Conservation (phyloP, 2,329 filamentous ascomycete genomes). For the Colletotrichum euphorbiae region DNA sequence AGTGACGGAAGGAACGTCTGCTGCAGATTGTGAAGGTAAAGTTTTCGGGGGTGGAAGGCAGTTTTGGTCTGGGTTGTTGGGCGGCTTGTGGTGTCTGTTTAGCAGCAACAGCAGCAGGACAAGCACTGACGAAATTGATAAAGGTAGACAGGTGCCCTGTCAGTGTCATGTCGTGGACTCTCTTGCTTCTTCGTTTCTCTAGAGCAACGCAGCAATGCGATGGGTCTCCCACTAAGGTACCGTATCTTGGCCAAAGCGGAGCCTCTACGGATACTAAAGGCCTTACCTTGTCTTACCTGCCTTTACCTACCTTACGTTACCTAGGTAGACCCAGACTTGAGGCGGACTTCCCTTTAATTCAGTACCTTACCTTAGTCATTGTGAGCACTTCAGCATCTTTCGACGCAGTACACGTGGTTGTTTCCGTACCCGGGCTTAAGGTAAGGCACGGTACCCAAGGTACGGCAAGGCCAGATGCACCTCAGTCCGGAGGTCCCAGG, state of each 20-base stretch:
- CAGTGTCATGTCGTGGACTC: neutral
- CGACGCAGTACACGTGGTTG: too few relatives aligned
- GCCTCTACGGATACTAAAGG: neutral
- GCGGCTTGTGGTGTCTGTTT: constrained; percentile 6
- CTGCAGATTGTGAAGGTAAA: constrained; percentile 24
- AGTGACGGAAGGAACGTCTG: constrained; percentile 13
- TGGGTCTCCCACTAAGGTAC: too few relatives aligned
- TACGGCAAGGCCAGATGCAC: constrained; percentile 18
- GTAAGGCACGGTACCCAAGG: neutral
- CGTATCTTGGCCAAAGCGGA: constrained; percentile 14
- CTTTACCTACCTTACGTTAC: too few relatives aligned
- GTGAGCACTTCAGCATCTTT: too few relatives aligned
- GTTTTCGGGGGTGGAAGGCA: constrained; percentile 25
- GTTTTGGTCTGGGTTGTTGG: constrained; percentile 9
- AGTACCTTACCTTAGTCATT: too few relatives aligned
- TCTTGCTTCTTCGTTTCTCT: neutral
- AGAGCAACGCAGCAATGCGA: too few relatives aligned
- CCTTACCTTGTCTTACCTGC: too few relatives aligned
- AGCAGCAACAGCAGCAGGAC: neutral
- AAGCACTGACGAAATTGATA: neutral
- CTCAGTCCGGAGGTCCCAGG: constrained; percentile 21
- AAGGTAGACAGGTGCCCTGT: too few relatives aligned
- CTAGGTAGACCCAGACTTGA: too few relatives aligned
- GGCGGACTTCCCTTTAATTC: too few relatives aligned
- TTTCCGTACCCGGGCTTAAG: too few relatives aligned